Percentiles rank a stretch among this genome's conserved stretches.
These are phyloP conservation scores for Knoxdaviesia capensis DNA, from an alignment of 2,329 filamentous ascomycete genomes.

Conservation along the genomic window DNA sequence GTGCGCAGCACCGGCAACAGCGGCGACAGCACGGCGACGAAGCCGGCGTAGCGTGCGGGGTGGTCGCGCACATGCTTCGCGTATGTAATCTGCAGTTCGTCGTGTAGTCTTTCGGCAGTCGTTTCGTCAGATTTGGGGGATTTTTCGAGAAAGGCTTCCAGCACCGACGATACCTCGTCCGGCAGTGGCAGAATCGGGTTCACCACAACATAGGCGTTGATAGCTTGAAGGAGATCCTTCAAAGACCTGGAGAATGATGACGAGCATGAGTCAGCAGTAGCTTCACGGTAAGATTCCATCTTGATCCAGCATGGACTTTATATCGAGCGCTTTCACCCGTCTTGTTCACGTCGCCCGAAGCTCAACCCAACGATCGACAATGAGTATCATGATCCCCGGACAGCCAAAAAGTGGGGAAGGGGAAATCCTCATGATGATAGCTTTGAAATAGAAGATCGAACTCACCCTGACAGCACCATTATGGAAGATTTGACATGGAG, in stretches of 20 bases:
- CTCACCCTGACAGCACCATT: too few relatives aligned
- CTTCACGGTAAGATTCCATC: too few relatives aligned
- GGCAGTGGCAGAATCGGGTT: conserved; percentile 42
- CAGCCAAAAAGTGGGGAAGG: too few relatives aligned
- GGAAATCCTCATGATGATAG: too few relatives aligned
- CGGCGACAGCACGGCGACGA: conserved; percentile 44
- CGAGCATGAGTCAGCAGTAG: conserved; percentile 5
- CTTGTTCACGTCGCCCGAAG: too few relatives aligned
- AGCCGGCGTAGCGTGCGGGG: conserved; percentile 39
- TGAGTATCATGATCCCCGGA: too few relatives aligned
- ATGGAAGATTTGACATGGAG: too few relatives aligned
- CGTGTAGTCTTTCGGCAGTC: conserved; percentile 50
- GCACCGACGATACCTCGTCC: conserved; percentile 37
- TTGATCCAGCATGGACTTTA: too few relatives aligned
- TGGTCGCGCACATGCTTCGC: conserved; percentile 39
- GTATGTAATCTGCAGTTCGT: conserved; percentile 50
- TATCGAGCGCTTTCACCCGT: too few relatives aligned
- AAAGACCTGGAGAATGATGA: conserved; percentile 22
- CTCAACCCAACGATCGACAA: too few relatives aligned
- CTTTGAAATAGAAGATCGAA: too few relatives aligned
- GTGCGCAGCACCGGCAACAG: conserved; percentile 44
- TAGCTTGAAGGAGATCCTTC: conserved; percentile 39
- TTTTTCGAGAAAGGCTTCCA: conserved; percentile 47
- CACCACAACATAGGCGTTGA: conserved; percentile 23
- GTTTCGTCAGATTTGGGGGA: conserved; percentile 47